Percentiles rank a stretch among this genome's conserved stretches.
phyloP scores from a whole-genome alignment of 805 yeast species.

The Ogataea zsoltii region DNA sequence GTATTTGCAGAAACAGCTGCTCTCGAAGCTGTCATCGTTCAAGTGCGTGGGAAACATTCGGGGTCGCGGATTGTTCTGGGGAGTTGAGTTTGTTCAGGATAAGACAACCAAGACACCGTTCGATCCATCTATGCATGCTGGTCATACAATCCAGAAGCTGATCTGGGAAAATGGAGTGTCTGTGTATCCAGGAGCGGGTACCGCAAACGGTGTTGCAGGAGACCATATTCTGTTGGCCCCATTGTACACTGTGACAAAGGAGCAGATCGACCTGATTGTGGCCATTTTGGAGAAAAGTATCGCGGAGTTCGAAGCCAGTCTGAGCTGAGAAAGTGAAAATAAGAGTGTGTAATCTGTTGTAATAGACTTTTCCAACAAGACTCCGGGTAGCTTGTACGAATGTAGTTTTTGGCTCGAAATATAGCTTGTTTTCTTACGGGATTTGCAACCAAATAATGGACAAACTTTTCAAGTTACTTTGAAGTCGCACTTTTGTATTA shows the following conservation, averaged over 20 bases:
- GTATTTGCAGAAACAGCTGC: constrained; percentile 34
- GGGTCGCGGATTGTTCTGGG: constrained; percentile 58
- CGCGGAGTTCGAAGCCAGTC: constrained; percentile 4
- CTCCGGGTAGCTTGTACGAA: too few species aligned
- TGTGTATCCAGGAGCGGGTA: constrained; percentile 40
- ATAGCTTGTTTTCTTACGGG: too few species aligned
- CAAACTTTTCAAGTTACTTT: too few species aligned
- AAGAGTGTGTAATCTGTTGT: too few species aligned
- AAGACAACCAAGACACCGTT: constrained; percentile 44
- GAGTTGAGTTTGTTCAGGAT: constrained; percentile 49
- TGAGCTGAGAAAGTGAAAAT: too few species aligned
- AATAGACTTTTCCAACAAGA: too few species aligned
- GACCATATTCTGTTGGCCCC: constrained; percentile 42
- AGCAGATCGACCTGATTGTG: constrained; percentile 37
- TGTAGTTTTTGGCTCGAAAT: too few species aligned
- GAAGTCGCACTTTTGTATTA: too few species aligned
- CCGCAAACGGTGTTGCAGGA: constrained; percentile 39
- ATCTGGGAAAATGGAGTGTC: constrained; percentile 41
- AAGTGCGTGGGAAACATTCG: constrained; percentile 50
- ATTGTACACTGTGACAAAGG: constrained; percentile 35
- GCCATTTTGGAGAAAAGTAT: constrained; percentile 30
- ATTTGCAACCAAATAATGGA: too few species aligned
- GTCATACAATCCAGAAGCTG: constrained; percentile 32
- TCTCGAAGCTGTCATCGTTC: constrained; percentile 26
- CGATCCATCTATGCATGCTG: constrained; percentile 26